Percentiles rank a stretch among this genome's conserved stretches.
These are phyloP conservation scores for Cystobasidiaceae sp. DNA, from an alignment of 1,284 basidiomycete genomes.

Conservation along the genomic window DNA sequence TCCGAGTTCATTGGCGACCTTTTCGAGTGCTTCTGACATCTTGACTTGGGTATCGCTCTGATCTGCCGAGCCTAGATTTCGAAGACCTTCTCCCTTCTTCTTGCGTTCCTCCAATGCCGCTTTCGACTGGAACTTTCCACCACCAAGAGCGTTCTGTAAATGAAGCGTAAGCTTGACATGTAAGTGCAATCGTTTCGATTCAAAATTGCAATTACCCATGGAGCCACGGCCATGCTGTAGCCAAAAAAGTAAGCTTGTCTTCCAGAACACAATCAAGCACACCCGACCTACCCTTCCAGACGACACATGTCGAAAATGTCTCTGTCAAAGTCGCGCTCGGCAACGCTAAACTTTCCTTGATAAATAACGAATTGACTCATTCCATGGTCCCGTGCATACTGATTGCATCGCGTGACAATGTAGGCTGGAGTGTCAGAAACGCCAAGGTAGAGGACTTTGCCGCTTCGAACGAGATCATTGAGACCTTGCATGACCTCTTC, in stretches of 20 bases:
- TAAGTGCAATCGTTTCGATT: too few species aligned
- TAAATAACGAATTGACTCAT: constrained; percentile 57
- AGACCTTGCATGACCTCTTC: constrained; percentile 58
- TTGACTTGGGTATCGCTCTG: constrained; percentile 42
- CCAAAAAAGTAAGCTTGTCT: constrained; percentile 50
- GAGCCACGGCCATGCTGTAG: constrained; percentile 51
- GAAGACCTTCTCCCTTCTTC: constrained; percentile 51
- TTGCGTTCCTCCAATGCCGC: constrained; percentile 48
- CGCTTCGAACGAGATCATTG: constrained; percentile 51
- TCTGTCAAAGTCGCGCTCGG: constrained; percentile 54
- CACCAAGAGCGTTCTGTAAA: constrained; percentile 54
- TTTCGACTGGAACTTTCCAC: constrained; percentile 49
- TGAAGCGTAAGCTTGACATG: too few species aligned
- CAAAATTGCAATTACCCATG: too few species aligned
- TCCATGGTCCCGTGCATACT: constrained; percentile 53
- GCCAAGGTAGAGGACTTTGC: constrained; percentile 54
- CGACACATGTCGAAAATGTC: constrained; percentile 52
- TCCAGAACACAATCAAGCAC: too few species aligned
- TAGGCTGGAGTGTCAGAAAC: constrained; percentile 55
- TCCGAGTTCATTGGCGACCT: constrained; percentile 38
- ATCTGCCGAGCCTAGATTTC: constrained; percentile 45
- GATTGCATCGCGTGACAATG: constrained; percentile 54
- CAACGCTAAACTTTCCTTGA: constrained; percentile 56
- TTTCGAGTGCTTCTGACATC: constrained; percentile 37
- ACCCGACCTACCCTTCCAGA: not conserved